These are phyloP conservation scores for Colletotrichum navitas DNA, from an alignment of 2,329 filamentous ascomycete genomes.

Conservation along the genomic window DNA sequence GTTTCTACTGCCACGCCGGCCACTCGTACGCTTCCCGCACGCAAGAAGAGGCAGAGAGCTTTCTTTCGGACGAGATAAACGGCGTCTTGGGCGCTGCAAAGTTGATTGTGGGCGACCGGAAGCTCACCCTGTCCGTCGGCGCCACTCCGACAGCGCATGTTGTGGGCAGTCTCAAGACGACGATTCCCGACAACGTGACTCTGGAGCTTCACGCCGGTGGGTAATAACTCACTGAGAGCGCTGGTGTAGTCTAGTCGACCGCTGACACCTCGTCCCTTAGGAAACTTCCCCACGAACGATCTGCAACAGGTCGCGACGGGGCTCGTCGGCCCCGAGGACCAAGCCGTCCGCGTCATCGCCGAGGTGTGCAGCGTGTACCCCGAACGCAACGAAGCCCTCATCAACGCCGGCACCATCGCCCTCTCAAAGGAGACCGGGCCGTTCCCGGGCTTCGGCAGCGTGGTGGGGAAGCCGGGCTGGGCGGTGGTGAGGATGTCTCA, in stretches of 20 bases:
- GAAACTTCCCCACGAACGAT: slow-evolving; percentile 55
- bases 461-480: slow-evolving; percentile 49
- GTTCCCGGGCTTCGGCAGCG: slow-evolving; percentile 49
- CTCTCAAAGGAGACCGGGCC: slow-evolving; percentile 52
- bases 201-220: slow-evolving; percentile 54
- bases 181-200: slow-evolving; percentile 49
- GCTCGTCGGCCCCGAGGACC: slow-evolving; percentile 47
- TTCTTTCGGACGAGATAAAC: slow-evolving; percentile 49
- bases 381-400: slow-evolving; percentile 53
- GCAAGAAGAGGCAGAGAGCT: slow-evolving; percentile 48
- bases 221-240: background rate
- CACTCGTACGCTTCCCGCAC: slow-evolving; percentile 53
- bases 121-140: slow-evolving; percentile 51
- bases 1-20: slow-evolving; percentile 55
- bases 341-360: slow-evolving; percentile 49
- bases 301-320: slow-evolving; percentile 55
- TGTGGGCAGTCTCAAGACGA: slow-evolving; percentile 48
- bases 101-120: slow-evolving; percentile 46
- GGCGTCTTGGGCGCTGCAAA: slow-evolving; percentile 49
- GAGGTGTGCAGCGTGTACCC: slow-evolving; percentile 56
- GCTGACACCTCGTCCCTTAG: slow-evolving; percentile 23
- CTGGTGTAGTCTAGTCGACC: too few species aligned
- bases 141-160: slow-evolving; percentile 55
- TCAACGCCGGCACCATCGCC: slow-evolving; percentile 54
- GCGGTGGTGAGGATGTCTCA: slow-evolving; percentile 52